These are phyloP conservation scores for Boletus vermiculosoides DNA, from an alignment of 768 basidiomycete genomes.

Conservation along the genomic window DNA sequence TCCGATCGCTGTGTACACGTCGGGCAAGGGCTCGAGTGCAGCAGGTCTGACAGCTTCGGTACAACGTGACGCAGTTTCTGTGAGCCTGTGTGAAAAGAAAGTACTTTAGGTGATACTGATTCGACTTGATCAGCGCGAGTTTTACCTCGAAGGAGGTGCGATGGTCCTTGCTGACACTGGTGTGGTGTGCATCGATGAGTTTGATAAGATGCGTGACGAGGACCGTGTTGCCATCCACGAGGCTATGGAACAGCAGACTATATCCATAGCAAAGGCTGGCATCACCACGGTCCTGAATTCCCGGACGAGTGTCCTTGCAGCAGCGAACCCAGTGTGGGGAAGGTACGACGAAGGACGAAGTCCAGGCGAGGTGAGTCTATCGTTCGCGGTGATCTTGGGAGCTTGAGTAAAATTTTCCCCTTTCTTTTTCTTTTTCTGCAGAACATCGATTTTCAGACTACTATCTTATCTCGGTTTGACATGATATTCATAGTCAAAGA, in stretches of 20 bases:
- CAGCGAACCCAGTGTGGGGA: slow-evolving; percentile 97
- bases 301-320: slow-evolving; percentile 91
- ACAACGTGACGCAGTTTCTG: slow-evolving; percentile 88
- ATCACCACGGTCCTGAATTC: slow-evolving; percentile 98
- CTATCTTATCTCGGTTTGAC: slow-evolving; percentile 96
- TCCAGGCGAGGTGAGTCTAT: slow-evolving; percentile 74
- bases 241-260: slow-evolving; percentile 99
- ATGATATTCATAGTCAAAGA: slow-evolving; percentile 99
- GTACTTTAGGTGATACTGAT: slow-evolving; percentile 1
- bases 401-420: background rate
- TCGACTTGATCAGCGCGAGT: slow-evolving; percentile 69
- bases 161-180: slow-evolving; percentile 99
- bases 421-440: background rate
- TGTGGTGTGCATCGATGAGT: slow-evolving; percentile 99
- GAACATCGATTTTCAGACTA: slow-evolving; percentile 99
- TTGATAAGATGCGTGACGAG: slow-evolving; percentile 99
- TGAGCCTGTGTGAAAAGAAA: slow-evolving; percentile 38
- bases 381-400: background rate
- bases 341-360: slow-evolving; percentile 96
- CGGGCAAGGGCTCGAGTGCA: slow-evolving; percentile 97
- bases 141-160: slow-evolving; percentile 97
- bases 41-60: slow-evolving; percentile 98
- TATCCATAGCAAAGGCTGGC: slow-evolving; percentile 98
- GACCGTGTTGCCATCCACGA: slow-evolving; percentile 99
- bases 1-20: slow-evolving; percentile 97